Evolutionary conservation across 129 eudicot species (phyloP).

Genomic region (Helianthus tuberosus): DNA sequence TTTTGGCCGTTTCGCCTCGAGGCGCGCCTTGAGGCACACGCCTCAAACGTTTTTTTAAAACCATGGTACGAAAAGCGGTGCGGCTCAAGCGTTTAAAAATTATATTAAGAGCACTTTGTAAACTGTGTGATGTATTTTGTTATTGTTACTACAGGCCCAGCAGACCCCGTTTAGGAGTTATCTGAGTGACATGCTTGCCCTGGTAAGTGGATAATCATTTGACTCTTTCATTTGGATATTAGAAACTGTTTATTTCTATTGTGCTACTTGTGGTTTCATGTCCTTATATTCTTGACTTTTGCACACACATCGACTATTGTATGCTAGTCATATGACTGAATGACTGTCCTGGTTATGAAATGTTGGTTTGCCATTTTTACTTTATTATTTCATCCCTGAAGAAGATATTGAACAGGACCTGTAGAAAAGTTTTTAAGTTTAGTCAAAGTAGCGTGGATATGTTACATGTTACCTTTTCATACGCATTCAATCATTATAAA

Average conservation of each 20-base stretch:
- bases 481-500: neutral
- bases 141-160: conserved; percentile 51
- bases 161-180: conserved; percentile 85
- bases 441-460: neutral
- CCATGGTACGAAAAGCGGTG: too few relatives aligned
- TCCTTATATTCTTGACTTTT: neutral
- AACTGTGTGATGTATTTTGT: conserved; percentile 15
- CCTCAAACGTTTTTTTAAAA: too few relatives aligned
- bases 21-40: too few relatives aligned
- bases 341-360: neutral
- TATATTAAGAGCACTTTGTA: neutral
- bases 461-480: neutral
- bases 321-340: neutral
- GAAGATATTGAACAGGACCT: neutral
- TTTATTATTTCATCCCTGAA: too few relatives aligned
- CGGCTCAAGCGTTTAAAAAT: too few relatives aligned
- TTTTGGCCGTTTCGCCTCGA: too few relatives aligned
- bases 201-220: conserved; percentile 36
- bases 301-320: neutral
- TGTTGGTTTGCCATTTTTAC: neutral
- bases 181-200: conserved; percentile 63
- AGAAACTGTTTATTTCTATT: conserved; percentile 4
- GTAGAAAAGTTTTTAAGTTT: neutral
- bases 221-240: neutral
- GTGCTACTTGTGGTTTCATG: neutral